Conservation (phyloP, 106 monocot genomes). For the Acorus gramineus region DNA sequence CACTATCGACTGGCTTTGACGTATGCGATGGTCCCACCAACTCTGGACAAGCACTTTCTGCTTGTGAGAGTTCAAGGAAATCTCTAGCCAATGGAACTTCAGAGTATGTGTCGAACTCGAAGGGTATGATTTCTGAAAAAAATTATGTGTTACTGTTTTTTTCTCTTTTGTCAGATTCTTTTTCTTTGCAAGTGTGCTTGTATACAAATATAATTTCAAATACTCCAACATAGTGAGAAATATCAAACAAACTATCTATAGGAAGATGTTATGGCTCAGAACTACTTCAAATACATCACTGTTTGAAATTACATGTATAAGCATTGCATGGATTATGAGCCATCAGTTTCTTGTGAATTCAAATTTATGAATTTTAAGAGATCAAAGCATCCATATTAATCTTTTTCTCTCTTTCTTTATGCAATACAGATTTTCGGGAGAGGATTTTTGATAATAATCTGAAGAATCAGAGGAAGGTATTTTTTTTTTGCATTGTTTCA, state of each 20-base stretch:
- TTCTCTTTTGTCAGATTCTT: background rate
- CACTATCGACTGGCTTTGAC: constrained; percentile 36
- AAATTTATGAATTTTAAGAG: too few relatives aligned
- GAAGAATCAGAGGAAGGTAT: constrained; percentile 39
- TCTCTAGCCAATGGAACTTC: constrained; percentile 16
- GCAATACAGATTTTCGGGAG: constrained; percentile 33
- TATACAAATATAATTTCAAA: background rate
- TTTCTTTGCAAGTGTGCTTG: background rate
- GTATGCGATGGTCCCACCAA: constrained; percentile 27
- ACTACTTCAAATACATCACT: too few relatives aligned
- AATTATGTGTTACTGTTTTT: background rate
- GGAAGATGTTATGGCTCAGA: too few relatives aligned
- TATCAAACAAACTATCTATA: too few relatives aligned
- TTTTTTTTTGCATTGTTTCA: background rate
- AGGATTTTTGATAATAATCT: constrained; percentile 31
- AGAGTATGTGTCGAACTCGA: constrained; percentile 24
- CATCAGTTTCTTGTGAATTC: too few relatives aligned
- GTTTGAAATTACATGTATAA: too few relatives aligned
- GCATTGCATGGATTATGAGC: too few relatives aligned
- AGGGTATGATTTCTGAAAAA: constrained; percentile 11
- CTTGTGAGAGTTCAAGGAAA: constrained; percentile 34
- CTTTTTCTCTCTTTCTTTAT: background rate
- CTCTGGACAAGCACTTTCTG: constrained; percentile 31
- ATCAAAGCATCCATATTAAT: too few relatives aligned
- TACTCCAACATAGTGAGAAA: background rate